Percentiles rank a stretch among this genome's conserved stretches.
Evolutionary conservation across 352 stramenopile species (phyloP).

Genomic region (Globisporangium viniferum): DNA sequence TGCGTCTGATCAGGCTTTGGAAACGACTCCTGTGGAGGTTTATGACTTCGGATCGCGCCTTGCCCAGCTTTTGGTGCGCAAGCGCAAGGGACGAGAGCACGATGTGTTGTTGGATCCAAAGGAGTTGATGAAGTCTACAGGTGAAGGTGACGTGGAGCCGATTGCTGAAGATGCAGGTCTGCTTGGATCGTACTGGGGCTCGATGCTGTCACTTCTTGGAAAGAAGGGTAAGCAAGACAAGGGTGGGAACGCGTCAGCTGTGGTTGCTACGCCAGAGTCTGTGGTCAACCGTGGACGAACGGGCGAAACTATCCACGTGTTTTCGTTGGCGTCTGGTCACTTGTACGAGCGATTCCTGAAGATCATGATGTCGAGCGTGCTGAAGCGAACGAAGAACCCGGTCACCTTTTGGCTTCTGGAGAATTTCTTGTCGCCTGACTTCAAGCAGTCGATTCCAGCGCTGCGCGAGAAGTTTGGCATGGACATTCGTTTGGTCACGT

Average conservation of each 20-base stretch:
- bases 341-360: constrained; percentile 99
- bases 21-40: constrained; percentile 48
- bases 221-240: constrained; percentile 27
- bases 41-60: constrained; percentile 88
- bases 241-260: constrained; percentile 11
- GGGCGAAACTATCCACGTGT: constrained; percentile 97
- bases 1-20: constrained; percentile 34
- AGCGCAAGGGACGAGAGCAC: constrained; percentile 87
- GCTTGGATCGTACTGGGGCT: constrained; percentile 68
- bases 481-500: constrained; percentile 99
- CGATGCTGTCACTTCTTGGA: constrained; percentile 67
- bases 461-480: constrained; percentile 94
- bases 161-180: constrained; percentile 48
- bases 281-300: constrained; percentile 31
- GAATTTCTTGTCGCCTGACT: constrained; percentile 98
- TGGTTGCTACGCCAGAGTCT: not conserved
- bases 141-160: constrained; percentile 26
- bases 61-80: constrained; percentile 89
- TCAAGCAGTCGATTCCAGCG: constrained; percentile 93
- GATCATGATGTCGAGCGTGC: constrained; percentile 99
- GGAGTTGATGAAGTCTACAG: constrained; percentile 19
- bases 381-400: constrained; percentile 93
- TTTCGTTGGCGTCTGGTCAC: constrained; percentile 96
- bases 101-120: constrained; percentile 49
- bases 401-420: constrained; percentile 99